Evolutionary conservation across 345 rosid genomes (phyloP), one percentile per base, ranked within the genome.

Genomic region (Acer saccharum): DNA sequence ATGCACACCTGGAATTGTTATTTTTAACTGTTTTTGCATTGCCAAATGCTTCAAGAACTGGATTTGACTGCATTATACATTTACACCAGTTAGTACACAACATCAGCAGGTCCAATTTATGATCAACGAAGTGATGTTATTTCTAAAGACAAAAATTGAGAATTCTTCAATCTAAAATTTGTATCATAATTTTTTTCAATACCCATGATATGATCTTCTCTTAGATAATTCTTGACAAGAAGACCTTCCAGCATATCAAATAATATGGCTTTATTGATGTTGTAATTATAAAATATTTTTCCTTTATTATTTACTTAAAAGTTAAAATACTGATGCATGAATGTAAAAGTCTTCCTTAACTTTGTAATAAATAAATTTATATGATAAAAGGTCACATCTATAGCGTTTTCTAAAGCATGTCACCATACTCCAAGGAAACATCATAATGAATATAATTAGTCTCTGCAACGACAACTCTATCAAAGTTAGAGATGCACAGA

Each of bases 41-140:
- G 73, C 98, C 98, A 84, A 94, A 94, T 64, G 98, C 98, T 84
- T 94, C 98, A 12, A 94, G 93, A 81, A 92, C 96, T 74, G 97
- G 97, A 87, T 94, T 94, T 68, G 98, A 94, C 98, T 92, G 90
- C 91, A 89, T 44, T 70, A 25, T 1, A 25, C 27, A 25, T 25
- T 25, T 25, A 73, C 43, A 73, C 71, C 78, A 70, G 65, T 78
- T 79, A 79, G 80, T 46, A 72, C 52, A 80, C 41, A 54, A 65
- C 48, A 61, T 71, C 25, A 81, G 55, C 25, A 62, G 39, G n/a
- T 39, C 69, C 54, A 68, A 57, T 29, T 44, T 43, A 68, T 43
- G 70, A 66, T 54, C 68, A 64, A 72, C 18, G 46, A 10, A 73
- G 68, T 13, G 12, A 25, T 60, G 64, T 60, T 20, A 60, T 60